These are phyloP conservation scores for Neckera pumila DNA, from an alignment of 225 moss, liverwort and hornwort genomes.

Conservation along the genomic window DNA sequence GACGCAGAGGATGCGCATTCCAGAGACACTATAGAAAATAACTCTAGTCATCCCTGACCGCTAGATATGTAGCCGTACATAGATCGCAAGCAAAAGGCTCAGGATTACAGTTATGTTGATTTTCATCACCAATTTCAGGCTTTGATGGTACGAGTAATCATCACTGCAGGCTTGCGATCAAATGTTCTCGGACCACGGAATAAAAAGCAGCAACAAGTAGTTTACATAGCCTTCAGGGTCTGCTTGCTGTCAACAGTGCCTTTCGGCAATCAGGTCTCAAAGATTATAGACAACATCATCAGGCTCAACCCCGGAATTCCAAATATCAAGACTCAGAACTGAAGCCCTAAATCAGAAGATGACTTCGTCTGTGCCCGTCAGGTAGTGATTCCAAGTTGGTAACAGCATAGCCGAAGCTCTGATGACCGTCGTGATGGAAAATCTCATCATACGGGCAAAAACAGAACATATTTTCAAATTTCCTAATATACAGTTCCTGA, in stretches of 20 bases:
- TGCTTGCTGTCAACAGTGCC: conserved; percentile 29
- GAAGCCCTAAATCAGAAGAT: no score
- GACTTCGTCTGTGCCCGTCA: background rate
- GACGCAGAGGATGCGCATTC: no score
- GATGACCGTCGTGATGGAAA: conserved; percentile 56
- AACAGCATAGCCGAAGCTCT: conserved; percentile 36
- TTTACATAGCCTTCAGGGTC: conserved; percentile 13
- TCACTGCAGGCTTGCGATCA: background rate
- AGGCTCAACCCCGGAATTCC: background rate
- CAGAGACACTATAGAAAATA: no score
- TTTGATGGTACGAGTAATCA: conserved; percentile 15
- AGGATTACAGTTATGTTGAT: conserved; percentile 1
- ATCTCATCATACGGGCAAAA: conserved; percentile 23
- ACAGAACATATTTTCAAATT: no score
- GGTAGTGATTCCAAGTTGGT: conserved; percentile 16
- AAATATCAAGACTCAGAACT: background rate
- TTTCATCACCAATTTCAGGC: conserved; percentile 17
- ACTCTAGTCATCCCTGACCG: no score
- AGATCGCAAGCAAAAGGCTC: background rate
- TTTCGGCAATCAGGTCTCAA: conserved; percentile 37
- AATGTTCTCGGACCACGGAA: no score
- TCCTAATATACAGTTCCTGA: no score
- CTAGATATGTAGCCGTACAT: background rate
- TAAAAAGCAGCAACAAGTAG: no score
- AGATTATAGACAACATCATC: conserved; percentile 36